Base-by-base conservation (phyloP, 495 filamentous ascomycete genomes). In the Trypethelium eluteriae region DNA sequence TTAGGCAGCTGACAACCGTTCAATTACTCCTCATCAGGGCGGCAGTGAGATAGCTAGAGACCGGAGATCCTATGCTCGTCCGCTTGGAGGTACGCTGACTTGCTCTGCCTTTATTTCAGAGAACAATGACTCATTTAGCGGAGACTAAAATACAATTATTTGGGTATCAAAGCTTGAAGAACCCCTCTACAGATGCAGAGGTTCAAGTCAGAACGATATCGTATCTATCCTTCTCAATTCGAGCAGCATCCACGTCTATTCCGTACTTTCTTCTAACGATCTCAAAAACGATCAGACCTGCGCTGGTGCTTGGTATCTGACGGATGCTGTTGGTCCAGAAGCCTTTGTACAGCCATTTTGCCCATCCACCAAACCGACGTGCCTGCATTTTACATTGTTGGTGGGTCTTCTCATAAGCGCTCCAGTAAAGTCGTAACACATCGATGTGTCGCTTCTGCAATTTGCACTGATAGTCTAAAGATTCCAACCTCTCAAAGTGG, bases 281-380 rank as follows among this genome's bases (percentile, higher is more conserved):
- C 75, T 96, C 92, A 74, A 96, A 96, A 59, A 94, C 91, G 68
- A 96, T 88, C 64, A 96, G 74, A 0, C 91, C 92, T 1, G 92
- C 92, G 70, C 89, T 92, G 3, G 92, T 95, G 73, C 90, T 92
- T 16, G 92, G 92, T 46, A 96, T 88, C 76, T 94, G 90, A 47
- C 87, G 82, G 53, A 95, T 80, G 2, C 90, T 90, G 65, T 82
- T 87, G 76, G 82, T 82, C 73, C 87, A 79, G 74, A 96, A 95
- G 6, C 87, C 90, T 16, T 82, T 81, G 74, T 89, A 96, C 18
- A 96, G 73, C 89, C 90, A 96, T 36, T 76, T 77, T 36, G 81
- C 73, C 83, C 89, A 86, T 2, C 85, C 85, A 1, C 88, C 88
- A 16, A 82, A 83, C 36, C 82, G 78, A 18, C 73, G 71, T 1